Evolutionary conservation across 2,329 filamentous ascomycete species (phyloP), one percentile per base, ranked within the genome.

Genomic region (Aspergillus puulaauensis): DNA sequence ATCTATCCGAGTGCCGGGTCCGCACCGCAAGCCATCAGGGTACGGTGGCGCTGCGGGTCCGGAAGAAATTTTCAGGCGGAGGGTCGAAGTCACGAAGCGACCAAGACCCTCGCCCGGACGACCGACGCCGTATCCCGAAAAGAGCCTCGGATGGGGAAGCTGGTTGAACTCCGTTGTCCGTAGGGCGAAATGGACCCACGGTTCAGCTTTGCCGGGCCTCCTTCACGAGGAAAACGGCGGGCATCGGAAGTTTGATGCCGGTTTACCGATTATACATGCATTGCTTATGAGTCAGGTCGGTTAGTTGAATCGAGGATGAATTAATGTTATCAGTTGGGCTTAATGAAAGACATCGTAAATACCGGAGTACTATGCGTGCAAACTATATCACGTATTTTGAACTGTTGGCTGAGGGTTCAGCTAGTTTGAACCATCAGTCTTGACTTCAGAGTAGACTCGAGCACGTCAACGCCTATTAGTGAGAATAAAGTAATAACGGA

Each of bases 131-230:
- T 14, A 17, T 2, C 23, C 23, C 8, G 14, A 7, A 12, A 35
- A 19, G 46, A 35, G 46, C 46, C 46, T 48, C 46, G 46, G 47
- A 49, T 39, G n/a, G 27, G 46, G 46, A 37, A 31, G 11, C 21
- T 19, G 21, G 35, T 14, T 35, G 24, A 27, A 24, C 24, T 44
- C 27, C 27, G 27, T 31, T 3, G 27, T 31, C 40, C 40, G 41
- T 37, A 52, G 31, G 50, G 50, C 50, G 50, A 45, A 17, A 17
- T 27, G 17, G 40, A 45, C 37, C 50, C 50, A 52, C 40, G 50
- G 50, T 44, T 49, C 47, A 49, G 47, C 47, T 49, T 14, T 33
- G 17, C 12, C 19, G 33, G 12, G 17, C 21, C 2, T 12, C 19
- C 7, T 45, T 45, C 35, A 37, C 15, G 35, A 37, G 35, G 14